Conservation (phyloP, 306 rosid genomes). For the Hylodesmum podocarpum region DNA sequence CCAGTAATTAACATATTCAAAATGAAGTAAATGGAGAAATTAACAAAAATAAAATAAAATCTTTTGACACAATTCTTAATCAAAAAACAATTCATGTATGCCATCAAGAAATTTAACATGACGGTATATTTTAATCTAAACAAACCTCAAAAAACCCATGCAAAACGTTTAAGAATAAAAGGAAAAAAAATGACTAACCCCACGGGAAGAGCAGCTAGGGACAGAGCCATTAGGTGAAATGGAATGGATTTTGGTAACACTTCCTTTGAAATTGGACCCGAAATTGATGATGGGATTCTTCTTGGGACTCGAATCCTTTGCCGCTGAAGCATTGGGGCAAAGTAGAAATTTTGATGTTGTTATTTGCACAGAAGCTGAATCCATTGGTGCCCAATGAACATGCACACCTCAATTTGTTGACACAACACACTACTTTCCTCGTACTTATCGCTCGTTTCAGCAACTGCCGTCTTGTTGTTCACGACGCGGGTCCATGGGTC, state of each 20-base stretch:
- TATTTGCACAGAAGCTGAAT: constrained; percentile 47
- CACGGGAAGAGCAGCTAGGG: constrained; percentile 40
- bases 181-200: constrained; percentile 42
- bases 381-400: constrained; percentile 32
- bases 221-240: constrained; percentile 54
- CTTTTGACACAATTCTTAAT: constrained; percentile 18
- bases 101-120: neutral
- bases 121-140: neutral
- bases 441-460: constrained; percentile 34
- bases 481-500: constrained; percentile 17
- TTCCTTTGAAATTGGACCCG: constrained; percentile 32
- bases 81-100: neutral
- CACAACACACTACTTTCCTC: constrained; percentile 15
- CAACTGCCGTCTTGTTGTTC: constrained; percentile 23
- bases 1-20: constrained; percentile 1
- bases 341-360: constrained; percentile 36
- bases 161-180: neutral
- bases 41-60: neutral
- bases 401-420: neutral
- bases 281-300: neutral
- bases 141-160: neutral
- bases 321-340: constrained; percentile 31
- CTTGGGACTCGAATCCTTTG: neutral
- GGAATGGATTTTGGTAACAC: constrained; percentile 34
- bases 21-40: neutral